These are phyloP conservation scores for Scheffersomyces titani DNA, from an alignment of 1,139 yeast species.

Conservation along the genomic window DNA sequence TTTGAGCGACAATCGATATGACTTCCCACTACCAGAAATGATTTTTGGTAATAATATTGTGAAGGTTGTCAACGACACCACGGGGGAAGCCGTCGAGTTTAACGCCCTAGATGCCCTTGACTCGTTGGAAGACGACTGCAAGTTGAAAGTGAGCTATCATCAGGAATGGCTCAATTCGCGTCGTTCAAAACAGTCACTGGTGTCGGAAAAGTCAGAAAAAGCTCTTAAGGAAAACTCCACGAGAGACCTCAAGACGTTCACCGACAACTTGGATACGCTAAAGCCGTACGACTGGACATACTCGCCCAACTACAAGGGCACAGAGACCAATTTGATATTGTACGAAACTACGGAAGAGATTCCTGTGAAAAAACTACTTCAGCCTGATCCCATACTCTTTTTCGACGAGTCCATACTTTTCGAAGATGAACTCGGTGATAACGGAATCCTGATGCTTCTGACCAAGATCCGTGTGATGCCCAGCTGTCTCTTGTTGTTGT, in stretches of 20 bases:
- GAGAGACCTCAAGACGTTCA: slow-evolving; percentile 39
- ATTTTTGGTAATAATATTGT: slow-evolving; percentile 88
- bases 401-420: slow-evolving; percentile 86
- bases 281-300: slow-evolving; percentile 98
- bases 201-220: slow-evolving; percentile 30
- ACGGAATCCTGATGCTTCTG: slow-evolving; percentile 80
- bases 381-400: slow-evolving; percentile 83
- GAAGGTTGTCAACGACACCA: slow-evolving; percentile 42
- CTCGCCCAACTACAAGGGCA: slow-evolving; percentile 76
- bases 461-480: slow-evolving; percentile 91
- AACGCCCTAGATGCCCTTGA: slow-evolving; percentile 82
- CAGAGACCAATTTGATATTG: slow-evolving; percentile 28
- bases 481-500: slow-evolving; percentile 67
- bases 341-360: slow-evolving; percentile 35
- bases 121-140: slow-evolving; percentile 48
- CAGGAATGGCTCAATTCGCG: slow-evolving; percentile 81
- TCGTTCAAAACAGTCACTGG: slow-evolving; percentile 27
- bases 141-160: slow-evolving; percentile 76
- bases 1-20: slow-evolving; percentile 58
- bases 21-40: slow-evolving; percentile 95
- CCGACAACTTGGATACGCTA: slow-evolving; percentile 35
- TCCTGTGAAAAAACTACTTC: slow-evolving; percentile 68
- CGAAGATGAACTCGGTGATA: slow-evolving; percentile 96
- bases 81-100: slow-evolving; percentile 57
- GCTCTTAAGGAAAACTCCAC: slow-evolving; percentile 28